These are phyloP conservation scores for Chrysanthemum seticuspe DNA, from an alignment of 129 eudicot species.

Conservation along the genomic window DNA sequence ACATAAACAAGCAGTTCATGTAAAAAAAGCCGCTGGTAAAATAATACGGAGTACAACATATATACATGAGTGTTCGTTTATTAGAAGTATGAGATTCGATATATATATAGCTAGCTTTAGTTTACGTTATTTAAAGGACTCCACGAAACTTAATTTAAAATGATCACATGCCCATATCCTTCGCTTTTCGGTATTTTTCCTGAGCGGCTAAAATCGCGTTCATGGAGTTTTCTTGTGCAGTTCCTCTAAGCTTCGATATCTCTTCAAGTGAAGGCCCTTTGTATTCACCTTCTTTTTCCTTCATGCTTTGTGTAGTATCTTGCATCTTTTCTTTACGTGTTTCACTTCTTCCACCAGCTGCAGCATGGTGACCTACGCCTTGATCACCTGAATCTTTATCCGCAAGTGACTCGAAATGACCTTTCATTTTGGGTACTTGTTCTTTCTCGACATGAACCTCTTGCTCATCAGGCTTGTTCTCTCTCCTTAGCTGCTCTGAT, in stretches of 20 bases:
- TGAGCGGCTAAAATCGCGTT: conserved; percentile 56
- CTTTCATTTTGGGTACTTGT: conserved; percentile 56
- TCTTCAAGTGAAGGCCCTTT: conserved; percentile 50
- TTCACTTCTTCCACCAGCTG: conserved; percentile 4
- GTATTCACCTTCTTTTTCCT: not conserved
- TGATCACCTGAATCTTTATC: conserved; percentile 36
- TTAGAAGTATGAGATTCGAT: too few relatives aligned
- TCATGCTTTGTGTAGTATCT: conserved; percentile 14
- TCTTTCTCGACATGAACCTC: conserved; percentile 51
- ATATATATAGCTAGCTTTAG: too few relatives aligned
- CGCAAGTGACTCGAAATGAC: conserved; percentile 58
- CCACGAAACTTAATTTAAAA: too few relatives aligned
- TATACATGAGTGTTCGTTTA: too few relatives aligned
- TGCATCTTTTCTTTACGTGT: not conserved
- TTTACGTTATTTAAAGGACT: too few relatives aligned
- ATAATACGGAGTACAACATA: too few relatives aligned
- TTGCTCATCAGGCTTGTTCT: conserved; percentile 41
- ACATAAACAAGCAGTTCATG: too few relatives aligned
- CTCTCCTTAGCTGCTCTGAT: conserved; percentile 54
- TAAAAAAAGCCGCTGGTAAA: too few relatives aligned
- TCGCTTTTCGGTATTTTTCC: conserved; percentile 39
- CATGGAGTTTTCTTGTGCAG: conserved; percentile 69
- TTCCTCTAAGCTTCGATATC: conserved; percentile 36
- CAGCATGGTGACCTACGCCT: conserved; percentile 14
- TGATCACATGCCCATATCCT: not conserved